phyloP scores from a whole-genome alignment of 208 protist species.

The Trypanosoma conorhini region DNA sequence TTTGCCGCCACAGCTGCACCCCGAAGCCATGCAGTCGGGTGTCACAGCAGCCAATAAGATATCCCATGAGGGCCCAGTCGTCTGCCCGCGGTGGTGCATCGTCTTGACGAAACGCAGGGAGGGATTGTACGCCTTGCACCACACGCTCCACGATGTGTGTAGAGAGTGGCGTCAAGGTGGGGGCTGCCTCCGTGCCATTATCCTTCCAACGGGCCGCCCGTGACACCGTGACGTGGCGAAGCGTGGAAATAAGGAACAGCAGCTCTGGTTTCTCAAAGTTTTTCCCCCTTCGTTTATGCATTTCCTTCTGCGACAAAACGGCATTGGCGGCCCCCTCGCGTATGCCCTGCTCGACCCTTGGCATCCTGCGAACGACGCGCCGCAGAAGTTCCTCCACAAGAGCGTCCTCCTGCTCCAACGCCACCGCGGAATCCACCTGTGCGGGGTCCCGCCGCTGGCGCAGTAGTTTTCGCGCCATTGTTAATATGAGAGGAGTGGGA shows the following conservation, averaged over 20 bases:
- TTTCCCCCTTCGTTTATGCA: constrained; percentile 19
- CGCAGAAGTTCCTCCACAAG: constrained; percentile 10
- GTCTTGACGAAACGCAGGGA: constrained; percentile 8
- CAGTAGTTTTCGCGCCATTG: constrained; percentile 16
- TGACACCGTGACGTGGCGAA: constrained; percentile 10
- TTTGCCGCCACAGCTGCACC: constrained; percentile 20
- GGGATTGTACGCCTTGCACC: constrained; percentile 8
- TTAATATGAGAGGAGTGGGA: constrained; percentile 1
- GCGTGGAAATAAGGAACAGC: constrained; percentile 16
- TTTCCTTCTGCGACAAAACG: constrained; percentile 14
- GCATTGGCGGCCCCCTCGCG: neutral
- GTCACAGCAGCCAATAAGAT: constrained; percentile 22
- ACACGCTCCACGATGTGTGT: constrained; percentile 19
- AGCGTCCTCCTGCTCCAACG: neutral
- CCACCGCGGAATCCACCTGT: neutral
- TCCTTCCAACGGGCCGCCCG: neutral
- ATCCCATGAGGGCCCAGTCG: constrained; percentile 22
- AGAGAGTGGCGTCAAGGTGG: neutral
- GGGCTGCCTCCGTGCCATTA: neutral
- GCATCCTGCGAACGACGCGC: constrained; percentile 16
- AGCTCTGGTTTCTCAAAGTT: constrained; percentile 26
- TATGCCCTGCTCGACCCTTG: constrained; percentile 2
- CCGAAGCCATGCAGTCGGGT: constrained; percentile 11
- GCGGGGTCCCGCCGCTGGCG: neutral
- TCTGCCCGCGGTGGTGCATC: constrained; percentile 12